Evolutionary conservation across 1,139 yeast genomes (phyloP).

Genomic region (Hyphopichia pseudoburtonii): DNA sequence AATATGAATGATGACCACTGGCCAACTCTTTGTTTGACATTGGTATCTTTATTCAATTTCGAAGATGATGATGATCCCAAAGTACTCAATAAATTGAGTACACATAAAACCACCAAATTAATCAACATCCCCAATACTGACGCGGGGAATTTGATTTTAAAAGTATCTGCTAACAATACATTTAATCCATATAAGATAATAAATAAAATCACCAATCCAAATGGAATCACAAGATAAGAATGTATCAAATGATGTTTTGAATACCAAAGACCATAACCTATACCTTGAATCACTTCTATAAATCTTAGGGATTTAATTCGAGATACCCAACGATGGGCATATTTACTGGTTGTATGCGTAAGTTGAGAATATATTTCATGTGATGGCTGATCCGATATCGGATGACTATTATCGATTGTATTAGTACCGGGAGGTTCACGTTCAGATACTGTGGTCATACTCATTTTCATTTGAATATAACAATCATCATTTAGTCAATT

Average conservation of each 20-base stretch:
- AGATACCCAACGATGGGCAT: slow-evolving; percentile 3
- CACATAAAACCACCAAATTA: slow-evolving; percentile 50
- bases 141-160: slow-evolving; percentile 65
- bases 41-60: slow-evolving; percentile 8
- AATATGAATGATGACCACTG: slow-evolving; percentile 30
- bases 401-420: too few species aligned
- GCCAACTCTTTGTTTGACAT: slow-evolving; percentile 18
- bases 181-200: slow-evolving; percentile 64
- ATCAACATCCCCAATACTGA: slow-evolving; percentile 76
- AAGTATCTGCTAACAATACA: slow-evolving; percentile 44
- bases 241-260: slow-evolving; percentile 31
- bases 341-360: not conserved
- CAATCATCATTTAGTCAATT: too few species aligned
- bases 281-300: slow-evolving; percentile 16
- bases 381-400: not conserved
- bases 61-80: slow-evolving; percentile 1
- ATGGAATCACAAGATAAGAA: slow-evolving; percentile 36
- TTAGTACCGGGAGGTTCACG: too few species aligned
- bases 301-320: slow-evolving; percentile 2
- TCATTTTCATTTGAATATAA: too few species aligned
- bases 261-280: slow-evolving; percentile 27
- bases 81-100: slow-evolving; percentile 22
- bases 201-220: slow-evolving; percentile 34
- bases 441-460: too few species aligned
- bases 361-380: not conserved